These are phyloP conservation scores for Salicornia ramosissima DNA, from an alignment of 148 eudicot genomes.

Conservation along the genomic window DNA sequence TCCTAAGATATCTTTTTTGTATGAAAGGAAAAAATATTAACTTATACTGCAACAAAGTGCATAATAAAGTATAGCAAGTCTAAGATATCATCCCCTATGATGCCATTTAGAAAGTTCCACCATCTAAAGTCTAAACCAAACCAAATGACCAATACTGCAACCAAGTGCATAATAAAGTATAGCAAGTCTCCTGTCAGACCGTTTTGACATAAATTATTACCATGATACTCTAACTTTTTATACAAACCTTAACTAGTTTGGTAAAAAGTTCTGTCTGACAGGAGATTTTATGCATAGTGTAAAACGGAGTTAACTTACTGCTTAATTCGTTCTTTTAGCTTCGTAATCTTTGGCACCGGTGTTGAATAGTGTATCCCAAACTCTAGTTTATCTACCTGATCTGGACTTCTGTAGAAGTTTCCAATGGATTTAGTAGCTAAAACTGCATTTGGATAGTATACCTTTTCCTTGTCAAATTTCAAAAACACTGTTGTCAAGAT, in stretches of 20 bases:
- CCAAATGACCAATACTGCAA: not conserved
- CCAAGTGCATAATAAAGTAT: no score
- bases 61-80: no score
- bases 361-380: constrained; percentile 59
- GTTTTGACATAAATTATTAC: no score
- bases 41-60: no score
- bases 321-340: constrained; percentile 49
- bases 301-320: constrained; percentile 48
- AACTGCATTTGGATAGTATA: constrained; percentile 60
- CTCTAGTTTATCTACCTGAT: constrained; percentile 56
- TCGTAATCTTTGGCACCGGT: constrained; percentile 43
- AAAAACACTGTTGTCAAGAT: constrained; percentile 59
- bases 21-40: no score
- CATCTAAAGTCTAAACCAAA: not conserved
- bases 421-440: constrained; percentile 61
- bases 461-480: constrained; percentile 52
- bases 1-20: no score
- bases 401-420: constrained; percentile 68
- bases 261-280: no score
- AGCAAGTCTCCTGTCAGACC: no score
- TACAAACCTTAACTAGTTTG: no score
- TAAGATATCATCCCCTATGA: not conserved
- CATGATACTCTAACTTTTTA: no score
- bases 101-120: not conserved
- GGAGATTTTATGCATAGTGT: no score